These are phyloP conservation scores for Trichoderma gracile DNA, from an alignment of 2,329 filamentous ascomycete species.

Conservation along the genomic window DNA sequence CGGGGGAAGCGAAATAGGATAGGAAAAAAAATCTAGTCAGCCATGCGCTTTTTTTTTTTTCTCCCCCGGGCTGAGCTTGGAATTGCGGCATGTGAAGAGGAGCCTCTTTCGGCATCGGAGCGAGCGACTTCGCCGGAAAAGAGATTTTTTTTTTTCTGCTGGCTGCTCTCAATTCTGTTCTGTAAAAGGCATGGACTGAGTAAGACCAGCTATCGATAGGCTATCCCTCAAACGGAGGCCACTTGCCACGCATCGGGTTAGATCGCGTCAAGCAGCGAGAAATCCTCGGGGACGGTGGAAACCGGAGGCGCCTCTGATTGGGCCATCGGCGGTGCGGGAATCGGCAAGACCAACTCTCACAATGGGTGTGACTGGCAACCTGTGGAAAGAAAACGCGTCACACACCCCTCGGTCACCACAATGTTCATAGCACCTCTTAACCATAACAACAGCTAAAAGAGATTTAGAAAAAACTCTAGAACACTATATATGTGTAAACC, in stretches of 20 bases:
- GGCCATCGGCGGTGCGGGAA: slow-evolving; percentile 32
- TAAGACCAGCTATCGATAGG: slow-evolving; percentile 4
- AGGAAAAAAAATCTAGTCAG: slow-evolving; percentile 5
- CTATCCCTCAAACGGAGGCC: slow-evolving; percentile 1
- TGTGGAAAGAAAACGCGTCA: no score
- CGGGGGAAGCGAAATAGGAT: background rate
- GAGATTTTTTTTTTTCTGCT: background rate
- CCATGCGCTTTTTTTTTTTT: slow-evolving; percentile 10
- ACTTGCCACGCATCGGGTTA: slow-evolving; percentile 27
- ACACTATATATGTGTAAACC: no score
- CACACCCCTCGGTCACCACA: no score
- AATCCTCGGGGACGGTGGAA: slow-evolving; percentile 34
- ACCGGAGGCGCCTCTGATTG: slow-evolving; percentile 30
- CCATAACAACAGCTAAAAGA: no score
- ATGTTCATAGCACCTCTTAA: no score
- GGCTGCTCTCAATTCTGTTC: background rate
- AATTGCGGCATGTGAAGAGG: slow-evolving; percentile 14
- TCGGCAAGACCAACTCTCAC: background rate
- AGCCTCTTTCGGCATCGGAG: slow-evolving; percentile 17
- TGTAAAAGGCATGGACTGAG: background rate
- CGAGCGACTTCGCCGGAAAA: slow-evolving; percentile 12
- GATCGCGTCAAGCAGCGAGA: slow-evolving; percentile 32
- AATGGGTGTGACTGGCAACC: no score
- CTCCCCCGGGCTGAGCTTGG: background rate
- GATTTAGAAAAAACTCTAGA: no score